Conservation (phyloP, 495 filamentous ascomycete species). For the Xylaria palmicola region DNA sequence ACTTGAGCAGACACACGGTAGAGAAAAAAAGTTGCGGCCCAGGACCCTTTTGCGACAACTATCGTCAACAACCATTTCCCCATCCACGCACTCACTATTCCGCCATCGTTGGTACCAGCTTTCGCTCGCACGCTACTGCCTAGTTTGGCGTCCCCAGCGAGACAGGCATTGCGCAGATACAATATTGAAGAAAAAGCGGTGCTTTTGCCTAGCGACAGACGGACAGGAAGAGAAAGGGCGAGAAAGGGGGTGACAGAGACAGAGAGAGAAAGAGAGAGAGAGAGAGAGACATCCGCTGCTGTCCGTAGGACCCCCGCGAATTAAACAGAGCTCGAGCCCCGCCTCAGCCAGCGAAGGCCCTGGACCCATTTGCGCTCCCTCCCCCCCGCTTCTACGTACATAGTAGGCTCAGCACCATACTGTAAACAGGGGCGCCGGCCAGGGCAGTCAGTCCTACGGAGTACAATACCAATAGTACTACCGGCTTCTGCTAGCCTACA, state of each 20-base stretch:
- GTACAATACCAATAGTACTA: conserved; percentile 2
- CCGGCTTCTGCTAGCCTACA: conserved; percentile 2
- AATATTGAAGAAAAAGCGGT: neutral
- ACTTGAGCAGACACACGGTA: neutral
- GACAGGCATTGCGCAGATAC: neutral
- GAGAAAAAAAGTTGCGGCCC: neutral
- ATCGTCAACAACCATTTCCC: neutral
- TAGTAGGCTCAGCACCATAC: conserved; percentile 8
- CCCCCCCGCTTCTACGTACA: too few relatives aligned
- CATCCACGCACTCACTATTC: neutral
- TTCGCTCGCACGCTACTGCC: neutral
- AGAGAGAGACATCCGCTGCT: conserved; percentile 3
- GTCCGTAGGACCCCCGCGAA: neutral
- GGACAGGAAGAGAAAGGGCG: neutral
- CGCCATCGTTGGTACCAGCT: neutral
- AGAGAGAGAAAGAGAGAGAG: neutral
- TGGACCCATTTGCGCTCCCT: neutral
- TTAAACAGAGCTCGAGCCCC: conserved; percentile 7
- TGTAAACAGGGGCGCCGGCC: conserved; percentile 1
- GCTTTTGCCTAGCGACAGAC: neutral
- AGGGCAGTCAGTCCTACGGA: conserved; percentile 8
- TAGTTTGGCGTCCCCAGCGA: neutral
- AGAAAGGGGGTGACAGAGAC: neutral
- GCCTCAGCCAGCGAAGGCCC: conserved; percentile 3
- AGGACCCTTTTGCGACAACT: conserved; percentile 7